A percentile compares a stretch with the other conserved stretches of the same genome.
Evolutionary conservation across 371 early-diverging fungal genomes (phyloP).

Genomic region (Nosema granulosis): DNA sequence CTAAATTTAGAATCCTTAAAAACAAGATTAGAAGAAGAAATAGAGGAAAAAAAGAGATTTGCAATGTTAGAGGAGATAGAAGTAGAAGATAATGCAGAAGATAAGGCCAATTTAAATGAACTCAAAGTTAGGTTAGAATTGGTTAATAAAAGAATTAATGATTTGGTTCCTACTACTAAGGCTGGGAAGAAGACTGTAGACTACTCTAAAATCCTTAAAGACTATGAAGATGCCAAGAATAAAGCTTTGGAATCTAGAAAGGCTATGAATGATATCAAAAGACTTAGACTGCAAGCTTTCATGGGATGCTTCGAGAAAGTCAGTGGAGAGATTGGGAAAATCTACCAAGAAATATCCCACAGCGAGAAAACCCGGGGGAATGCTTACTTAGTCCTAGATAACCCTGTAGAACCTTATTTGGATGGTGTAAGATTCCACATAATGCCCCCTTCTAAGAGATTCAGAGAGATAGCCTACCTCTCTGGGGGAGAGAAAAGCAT

Average conservation of each 20-base stretch:
- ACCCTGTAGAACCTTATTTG: constrained; percentile 84
- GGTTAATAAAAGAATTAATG: constrained; percentile 67
- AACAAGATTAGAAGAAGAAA: constrained; percentile 47
- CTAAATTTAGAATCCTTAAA: not conserved
- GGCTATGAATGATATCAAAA: constrained; percentile 74
- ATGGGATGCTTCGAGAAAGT: constrained; percentile 81
- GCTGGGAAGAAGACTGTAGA: not conserved
- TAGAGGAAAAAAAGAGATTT: constrained; percentile 41
- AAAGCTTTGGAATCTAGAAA: constrained; percentile 66
- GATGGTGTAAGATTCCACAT: constrained; percentile 90
- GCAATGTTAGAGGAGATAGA: constrained; percentile 32
- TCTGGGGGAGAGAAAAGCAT: constrained; percentile 99
- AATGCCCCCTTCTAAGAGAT: constrained; percentile 97
- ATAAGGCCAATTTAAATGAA: constrained; percentile 49
- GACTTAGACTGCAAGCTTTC: constrained; percentile 75
- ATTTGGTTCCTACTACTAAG: constrained; percentile 43
- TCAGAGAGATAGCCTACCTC: constrained; percentile 92
- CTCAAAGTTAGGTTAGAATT: constrained; percentile 17
- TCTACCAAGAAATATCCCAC: constrained; percentile 85
- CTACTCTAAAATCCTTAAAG: constrained; percentile 24
- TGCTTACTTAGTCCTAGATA: constrained; percentile 82
- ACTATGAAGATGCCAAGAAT: constrained; percentile 52
- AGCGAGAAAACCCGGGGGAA: constrained; percentile 70
- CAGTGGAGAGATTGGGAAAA: constrained; percentile 75
- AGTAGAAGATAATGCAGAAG: not conserved